A percentile compares a stretch with the other conserved stretches of the same genome.
Evolutionary conservation across 176 grass and related monocot species (phyloP).

Genomic region (Triticum monococcum): DNA sequence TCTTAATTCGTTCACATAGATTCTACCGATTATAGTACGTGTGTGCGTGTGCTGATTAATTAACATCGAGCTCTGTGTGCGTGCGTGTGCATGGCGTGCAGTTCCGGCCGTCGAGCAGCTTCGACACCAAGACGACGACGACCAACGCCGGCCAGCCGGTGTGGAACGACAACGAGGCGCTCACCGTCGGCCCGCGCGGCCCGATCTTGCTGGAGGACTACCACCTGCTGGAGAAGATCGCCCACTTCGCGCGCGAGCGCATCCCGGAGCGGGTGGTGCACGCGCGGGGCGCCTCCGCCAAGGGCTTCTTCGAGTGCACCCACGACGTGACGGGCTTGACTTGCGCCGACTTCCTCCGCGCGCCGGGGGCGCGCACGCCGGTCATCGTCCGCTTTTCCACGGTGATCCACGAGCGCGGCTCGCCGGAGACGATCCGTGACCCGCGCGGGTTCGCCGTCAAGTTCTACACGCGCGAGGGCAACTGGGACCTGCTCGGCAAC

Average conservation of each 20-base stretch:
- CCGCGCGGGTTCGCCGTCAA: slow-evolving; percentile 94
- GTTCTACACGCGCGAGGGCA: slow-evolving; percentile 91
- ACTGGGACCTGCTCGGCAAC: slow-evolving; percentile 90
- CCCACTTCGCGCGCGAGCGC: slow-evolving; percentile 71
- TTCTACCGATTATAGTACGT: no score
- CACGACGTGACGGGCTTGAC: slow-evolving; percentile 65
- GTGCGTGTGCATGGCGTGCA: not conserved
- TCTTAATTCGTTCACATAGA: not conserved
- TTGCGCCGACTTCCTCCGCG: slow-evolving; percentile 86
- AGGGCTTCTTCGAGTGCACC: slow-evolving; percentile 90
- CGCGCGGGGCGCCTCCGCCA: slow-evolving; percentile 69
- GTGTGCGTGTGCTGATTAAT: no score
- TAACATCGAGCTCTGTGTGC: not conserved
- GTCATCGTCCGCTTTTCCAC: slow-evolving; percentile 93
- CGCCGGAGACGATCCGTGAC: slow-evolving; percentile 86
- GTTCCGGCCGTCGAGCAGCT: slow-evolving; percentile 79
- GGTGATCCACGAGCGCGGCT: slow-evolving; percentile 87
- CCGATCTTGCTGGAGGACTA: slow-evolving; percentile 88
- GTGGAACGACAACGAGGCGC: slow-evolving; percentile 94
- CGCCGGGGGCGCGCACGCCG: slow-evolving; percentile 48
- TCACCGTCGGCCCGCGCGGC: slow-evolving; percentile 67
- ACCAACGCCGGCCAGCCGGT: slow-evolving; percentile 81
- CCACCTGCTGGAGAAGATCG: slow-evolving; percentile 82
- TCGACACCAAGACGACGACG: slow-evolving; percentile 68
- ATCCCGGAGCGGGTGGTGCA: slow-evolving; percentile 88